Conservation (phyloP, 2,329 filamentous ascomycete species). For the Hyphodiscus sp. region DNA sequence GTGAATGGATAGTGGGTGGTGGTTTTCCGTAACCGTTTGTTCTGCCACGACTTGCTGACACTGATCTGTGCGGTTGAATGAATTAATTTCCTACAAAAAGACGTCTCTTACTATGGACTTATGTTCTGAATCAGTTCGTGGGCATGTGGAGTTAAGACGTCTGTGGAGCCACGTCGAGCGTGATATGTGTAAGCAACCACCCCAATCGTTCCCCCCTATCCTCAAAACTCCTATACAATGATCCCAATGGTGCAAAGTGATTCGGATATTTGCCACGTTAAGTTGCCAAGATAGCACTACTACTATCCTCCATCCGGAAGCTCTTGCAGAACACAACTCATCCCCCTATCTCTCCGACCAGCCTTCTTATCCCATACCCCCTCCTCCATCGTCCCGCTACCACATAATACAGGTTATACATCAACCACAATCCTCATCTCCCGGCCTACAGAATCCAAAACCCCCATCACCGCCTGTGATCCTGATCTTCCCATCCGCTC, state of each 20-base stretch:
- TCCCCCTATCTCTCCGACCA: no score
- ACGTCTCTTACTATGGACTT: neutral
- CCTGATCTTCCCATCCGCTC: constrained; percentile 2
- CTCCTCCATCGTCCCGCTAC: neutral
- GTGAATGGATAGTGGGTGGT: neutral
- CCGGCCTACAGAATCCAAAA: constrained; percentile 10
- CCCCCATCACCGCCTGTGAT: neutral
- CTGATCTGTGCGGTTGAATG: constrained; percentile 12
- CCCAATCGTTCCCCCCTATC: neutral
- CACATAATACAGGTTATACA: neutral
- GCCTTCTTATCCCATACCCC: neutral
- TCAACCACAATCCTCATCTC: constrained; percentile 14
- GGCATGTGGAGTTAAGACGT: neutral
- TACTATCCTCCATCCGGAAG: no score
- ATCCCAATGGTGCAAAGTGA: no score
- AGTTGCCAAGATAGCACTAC: no score
- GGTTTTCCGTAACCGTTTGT: constrained; percentile 12
- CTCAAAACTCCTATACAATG: neutral
- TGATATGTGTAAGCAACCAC: neutral
- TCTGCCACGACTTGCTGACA: constrained; percentile 14
- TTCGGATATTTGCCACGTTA: no score
- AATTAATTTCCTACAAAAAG: constrained; percentile 12
- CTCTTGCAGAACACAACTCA: no score
- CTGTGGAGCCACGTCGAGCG: neutral
- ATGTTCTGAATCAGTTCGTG: neutral